A percentile compares a stretch with the other conserved stretches of the same genome.
phyloP scores from a whole-genome alignment of 2,329 filamentous ascomycete genomes.

The Pseudocercospora pini-densiflorae region DNA sequence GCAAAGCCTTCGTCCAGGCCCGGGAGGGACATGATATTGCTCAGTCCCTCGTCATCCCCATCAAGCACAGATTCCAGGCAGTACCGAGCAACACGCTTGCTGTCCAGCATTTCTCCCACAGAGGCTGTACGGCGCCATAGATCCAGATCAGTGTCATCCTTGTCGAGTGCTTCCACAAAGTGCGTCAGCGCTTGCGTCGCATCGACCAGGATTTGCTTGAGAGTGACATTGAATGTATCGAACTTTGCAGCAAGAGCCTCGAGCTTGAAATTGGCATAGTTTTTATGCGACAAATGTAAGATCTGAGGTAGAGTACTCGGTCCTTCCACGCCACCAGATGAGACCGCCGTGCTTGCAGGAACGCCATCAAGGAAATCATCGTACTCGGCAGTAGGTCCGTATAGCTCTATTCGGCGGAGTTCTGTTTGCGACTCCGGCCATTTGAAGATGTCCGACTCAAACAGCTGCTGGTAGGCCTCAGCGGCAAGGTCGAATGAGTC shows the following conservation, averaged over 20 bases:
- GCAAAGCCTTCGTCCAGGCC: slow-evolving; percentile 62
- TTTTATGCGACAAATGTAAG: slow-evolving; percentile 92
- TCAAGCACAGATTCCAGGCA: slow-evolving; percentile 68
- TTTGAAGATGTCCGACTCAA: slow-evolving; percentile 90
- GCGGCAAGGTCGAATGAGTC: slow-evolving; percentile 74
- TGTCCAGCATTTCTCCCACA: slow-evolving; percentile 61
- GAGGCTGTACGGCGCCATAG: slow-evolving; percentile 66
- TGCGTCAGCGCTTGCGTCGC: slow-evolving; percentile 53
- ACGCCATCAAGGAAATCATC: slow-evolving; percentile 39
- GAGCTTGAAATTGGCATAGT: slow-evolving; percentile 89
- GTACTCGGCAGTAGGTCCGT: slow-evolving; percentile 49
- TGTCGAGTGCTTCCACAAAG: slow-evolving; percentile 66
- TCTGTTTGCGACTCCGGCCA: slow-evolving; percentile 87
- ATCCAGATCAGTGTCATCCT: slow-evolving; percentile 67
- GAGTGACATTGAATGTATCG: slow-evolving; percentile 31
- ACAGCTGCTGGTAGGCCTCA: slow-evolving; percentile 81
- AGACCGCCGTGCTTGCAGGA: slow-evolving; percentile 47
- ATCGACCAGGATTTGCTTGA: slow-evolving; percentile 39
- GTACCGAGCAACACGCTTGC: slow-evolving; percentile 62
- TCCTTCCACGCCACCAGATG: slow-evolving; percentile 67
- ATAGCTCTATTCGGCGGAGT: slow-evolving; percentile 71
- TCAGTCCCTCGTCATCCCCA: slow-evolving; percentile 62
- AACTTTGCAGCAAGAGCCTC: slow-evolving; percentile 55
- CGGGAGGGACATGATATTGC: slow-evolving; percentile 60
- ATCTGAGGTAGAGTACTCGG: slow-evolving; percentile 86